Percentiles rank a stretch among this genome's conserved stretches.
Evolutionary conservation across 78 protist genomes (phyloP).

Genomic region (Chrysochromulina tobinii): DNA sequence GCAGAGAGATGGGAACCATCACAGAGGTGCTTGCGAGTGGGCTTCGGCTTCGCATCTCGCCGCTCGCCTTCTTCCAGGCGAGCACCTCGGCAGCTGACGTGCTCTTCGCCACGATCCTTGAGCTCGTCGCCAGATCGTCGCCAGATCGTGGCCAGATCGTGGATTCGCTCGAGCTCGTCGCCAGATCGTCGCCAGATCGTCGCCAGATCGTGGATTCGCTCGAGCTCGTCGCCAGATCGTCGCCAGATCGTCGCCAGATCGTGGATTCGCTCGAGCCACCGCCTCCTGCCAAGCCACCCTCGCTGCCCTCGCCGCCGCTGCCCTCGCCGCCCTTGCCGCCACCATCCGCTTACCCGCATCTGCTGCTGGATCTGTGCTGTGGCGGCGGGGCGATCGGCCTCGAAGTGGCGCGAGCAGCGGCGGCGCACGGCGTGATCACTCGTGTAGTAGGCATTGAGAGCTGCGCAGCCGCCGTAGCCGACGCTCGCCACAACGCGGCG

Average conservation of each 20-base stretch:
- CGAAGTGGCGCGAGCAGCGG: not conserved
- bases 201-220: no score
- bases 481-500: not conserved
- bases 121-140: no score
- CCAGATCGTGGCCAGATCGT: no score
- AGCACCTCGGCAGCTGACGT: not conserved
- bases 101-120: not conserved
- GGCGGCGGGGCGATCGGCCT: slow-evolving; percentile 22
- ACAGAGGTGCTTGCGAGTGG: not conserved
- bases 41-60: not conserved
- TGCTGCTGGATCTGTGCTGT: not conserved
- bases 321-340: no score
- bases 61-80: not conserved
- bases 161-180: no score
- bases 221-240: no score
- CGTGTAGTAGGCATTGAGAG: not conserved
- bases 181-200: no score
- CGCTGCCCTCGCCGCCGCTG: no score
- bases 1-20: no score
- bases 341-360: not conserved
- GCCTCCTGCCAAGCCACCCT: no score
- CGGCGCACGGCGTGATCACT: not conserved
- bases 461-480: not conserved
- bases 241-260: no score
- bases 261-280: no score